Conservation (phyloP, 306 rosid species). For the Vicia villosa region DNA sequence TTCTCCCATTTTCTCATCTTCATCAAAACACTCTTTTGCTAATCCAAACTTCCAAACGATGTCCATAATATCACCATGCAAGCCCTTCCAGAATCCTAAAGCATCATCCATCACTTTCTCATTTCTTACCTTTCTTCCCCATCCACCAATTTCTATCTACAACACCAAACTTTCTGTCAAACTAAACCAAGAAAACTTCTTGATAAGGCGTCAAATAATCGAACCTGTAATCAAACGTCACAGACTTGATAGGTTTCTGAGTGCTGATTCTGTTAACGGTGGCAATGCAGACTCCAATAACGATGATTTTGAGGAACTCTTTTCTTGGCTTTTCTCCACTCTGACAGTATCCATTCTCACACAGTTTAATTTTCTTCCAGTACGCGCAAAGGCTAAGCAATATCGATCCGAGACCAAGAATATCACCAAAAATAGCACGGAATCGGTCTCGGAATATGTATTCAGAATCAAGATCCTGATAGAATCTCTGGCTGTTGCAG, state of each 20-base stretch:
- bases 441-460: not conserved
- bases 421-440: not conserved
- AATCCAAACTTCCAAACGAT: not conserved
- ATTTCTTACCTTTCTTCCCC: no score
- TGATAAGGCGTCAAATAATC: not conserved
- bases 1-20: slow-evolving; percentile 4
- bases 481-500: not conserved
- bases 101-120: no score
- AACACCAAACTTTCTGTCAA: no score
- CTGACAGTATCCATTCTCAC: no score
- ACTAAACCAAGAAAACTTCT: slow-evolving; percentile 1
- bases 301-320: not conserved
- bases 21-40: not conserved
- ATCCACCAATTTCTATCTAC: no score
- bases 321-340: no score
- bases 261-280: not conserved
- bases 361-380: not conserved
- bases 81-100: not conserved
- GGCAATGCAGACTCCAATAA: not conserved
- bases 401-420: not conserved
- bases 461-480: not conserved
- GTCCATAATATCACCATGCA: not conserved
- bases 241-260: not conserved
- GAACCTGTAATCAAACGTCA: not conserved
- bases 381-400: not conserved